These are phyloP conservation scores for Terfezia boudieri DNA, from an alignment of 495 filamentous ascomycete species.

Conservation along the genomic window DNA sequence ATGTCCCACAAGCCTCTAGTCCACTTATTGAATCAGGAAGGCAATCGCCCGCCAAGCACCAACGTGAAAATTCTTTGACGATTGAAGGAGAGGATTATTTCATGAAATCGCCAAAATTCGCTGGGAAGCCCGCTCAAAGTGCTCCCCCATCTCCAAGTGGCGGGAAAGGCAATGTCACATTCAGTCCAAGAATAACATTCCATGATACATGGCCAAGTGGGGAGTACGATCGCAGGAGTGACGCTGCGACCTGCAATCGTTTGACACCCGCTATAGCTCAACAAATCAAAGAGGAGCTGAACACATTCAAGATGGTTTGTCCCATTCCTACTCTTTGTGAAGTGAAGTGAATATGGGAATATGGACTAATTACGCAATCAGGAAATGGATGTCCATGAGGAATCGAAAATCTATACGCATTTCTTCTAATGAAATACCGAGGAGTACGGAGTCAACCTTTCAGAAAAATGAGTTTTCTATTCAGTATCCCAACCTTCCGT, in stretches of 20 bases:
- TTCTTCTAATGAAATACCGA: slow-evolving; percentile 52
- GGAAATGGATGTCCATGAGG: slow-evolving; percentile 99
- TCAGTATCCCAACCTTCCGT: slow-evolving; percentile 1
- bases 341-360: not conserved
- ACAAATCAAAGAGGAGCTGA: slow-evolving; percentile 98
- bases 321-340: no score
- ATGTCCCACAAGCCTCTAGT: not conserved
- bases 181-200: slow-evolving; percentile 83
- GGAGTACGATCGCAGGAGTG: slow-evolving; percentile 90
- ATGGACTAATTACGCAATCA: slow-evolving; percentile 26
- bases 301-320: slow-evolving; percentile 97
- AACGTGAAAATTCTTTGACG: slow-evolving; percentile 15
- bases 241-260: slow-evolving; percentile 94
- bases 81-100: slow-evolving; percentile 81
- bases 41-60: slow-evolving; percentile 2
- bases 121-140: slow-evolving; percentile 31
- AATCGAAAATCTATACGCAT: slow-evolving; percentile 96
- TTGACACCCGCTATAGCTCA: slow-evolving; percentile 92
- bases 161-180: slow-evolving; percentile 52
- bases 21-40: not conserved
- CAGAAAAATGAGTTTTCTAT: slow-evolving; percentile 7
- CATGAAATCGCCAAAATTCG: slow-evolving; percentile 43
- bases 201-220: slow-evolving; percentile 87
- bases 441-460: slow-evolving; percentile 5
- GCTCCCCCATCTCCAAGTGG: slow-evolving; percentile 52